Conservation (phyloP, 2,329 filamentous ascomycete genomes). For the Monosporascus cannonballus region DNA sequence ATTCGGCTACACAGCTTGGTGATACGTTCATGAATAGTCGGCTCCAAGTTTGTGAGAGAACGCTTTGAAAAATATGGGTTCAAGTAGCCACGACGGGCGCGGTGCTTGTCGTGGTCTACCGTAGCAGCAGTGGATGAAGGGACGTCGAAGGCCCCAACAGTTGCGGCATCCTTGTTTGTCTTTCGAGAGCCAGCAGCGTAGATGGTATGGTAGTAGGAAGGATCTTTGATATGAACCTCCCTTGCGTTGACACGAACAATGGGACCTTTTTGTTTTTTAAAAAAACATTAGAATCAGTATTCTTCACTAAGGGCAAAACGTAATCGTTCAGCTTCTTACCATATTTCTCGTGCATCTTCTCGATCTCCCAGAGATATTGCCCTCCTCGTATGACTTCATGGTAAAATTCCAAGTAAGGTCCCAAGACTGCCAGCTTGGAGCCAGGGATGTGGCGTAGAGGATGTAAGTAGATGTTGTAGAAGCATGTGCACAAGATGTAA, state of each 20-base stretch:
- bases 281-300: too few species aligned
- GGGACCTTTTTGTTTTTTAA: neutral
- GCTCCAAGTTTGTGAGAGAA: neutral
- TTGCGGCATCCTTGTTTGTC: neutral
- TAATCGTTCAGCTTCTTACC: constrained; percentile 2
- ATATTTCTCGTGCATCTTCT: constrained; percentile 13
- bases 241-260: neutral
- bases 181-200: neutral
- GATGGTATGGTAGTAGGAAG: neutral
- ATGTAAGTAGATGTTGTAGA: constrained; percentile 2
- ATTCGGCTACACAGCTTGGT: neutral
- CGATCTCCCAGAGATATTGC: constrained; percentile 10
- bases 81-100: neutral
- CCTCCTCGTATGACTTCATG: constrained; percentile 10
- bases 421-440: constrained; percentile 10
- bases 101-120: neutral
- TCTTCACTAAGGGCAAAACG: too few species aligned
- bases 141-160: neutral
- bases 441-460: constrained; percentile 13
- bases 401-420: constrained; percentile 12
- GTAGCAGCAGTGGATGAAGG: neutral
- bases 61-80: neutral
- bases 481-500: neutral
- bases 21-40: neutral
- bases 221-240: neutral